A percentile compares a stretch with the other conserved stretches of the same genome.
phyloP scores from a whole-genome alignment of 805 yeast species.

The Suhomyces xylopsoci region DNA sequence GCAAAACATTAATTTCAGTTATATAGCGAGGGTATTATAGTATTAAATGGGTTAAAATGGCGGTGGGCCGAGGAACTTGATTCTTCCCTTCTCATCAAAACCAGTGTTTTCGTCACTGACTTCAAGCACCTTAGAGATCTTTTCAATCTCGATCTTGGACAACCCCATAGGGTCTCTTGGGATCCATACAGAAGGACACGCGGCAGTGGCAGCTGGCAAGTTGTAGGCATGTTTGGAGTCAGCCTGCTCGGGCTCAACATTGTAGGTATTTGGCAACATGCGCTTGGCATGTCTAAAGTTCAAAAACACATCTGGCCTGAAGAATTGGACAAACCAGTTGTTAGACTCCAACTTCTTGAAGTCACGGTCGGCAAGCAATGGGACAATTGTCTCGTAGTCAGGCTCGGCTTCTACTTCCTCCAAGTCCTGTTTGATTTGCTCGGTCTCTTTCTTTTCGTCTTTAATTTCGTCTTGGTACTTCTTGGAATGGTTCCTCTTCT shows the following conservation, averaged over 20 bases:
- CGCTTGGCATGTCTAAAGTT: conserved; percentile 37
- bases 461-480: conserved; percentile 4
- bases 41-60: conserved; percentile 16
- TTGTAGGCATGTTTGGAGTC: conserved; percentile 66
- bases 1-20: not conserved
- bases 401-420: conserved; percentile 2
- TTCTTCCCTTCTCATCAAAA: conserved; percentile 39
- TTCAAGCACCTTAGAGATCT: conserved; percentile 52
- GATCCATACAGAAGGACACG: conserved; percentile 83
- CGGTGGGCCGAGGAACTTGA: conserved; percentile 31
- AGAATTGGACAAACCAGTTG: conserved; percentile 49
- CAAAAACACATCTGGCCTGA: conserved; percentile 59
- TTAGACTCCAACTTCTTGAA: conserved; percentile 28
- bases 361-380: conserved; percentile 70
- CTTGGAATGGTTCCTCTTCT: conserved; percentile 7
- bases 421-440: conserved; percentile 16
- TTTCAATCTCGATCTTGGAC: conserved; percentile 56
- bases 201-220: conserved; percentile 67
- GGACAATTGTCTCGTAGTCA: conserved; percentile 33
- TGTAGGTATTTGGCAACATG: conserved; percentile 34
- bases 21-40: not conserved
- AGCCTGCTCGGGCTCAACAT: conserved; percentile 37
- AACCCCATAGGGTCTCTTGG: conserved; percentile 88
- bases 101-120: conserved; percentile 68
- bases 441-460: conserved; percentile 18